Evolutionary conservation across 345 rosid genomes (phyloP), one percentile per base, ranked within the genome.

Genomic region (Abelmoschus esculentus): DNA sequence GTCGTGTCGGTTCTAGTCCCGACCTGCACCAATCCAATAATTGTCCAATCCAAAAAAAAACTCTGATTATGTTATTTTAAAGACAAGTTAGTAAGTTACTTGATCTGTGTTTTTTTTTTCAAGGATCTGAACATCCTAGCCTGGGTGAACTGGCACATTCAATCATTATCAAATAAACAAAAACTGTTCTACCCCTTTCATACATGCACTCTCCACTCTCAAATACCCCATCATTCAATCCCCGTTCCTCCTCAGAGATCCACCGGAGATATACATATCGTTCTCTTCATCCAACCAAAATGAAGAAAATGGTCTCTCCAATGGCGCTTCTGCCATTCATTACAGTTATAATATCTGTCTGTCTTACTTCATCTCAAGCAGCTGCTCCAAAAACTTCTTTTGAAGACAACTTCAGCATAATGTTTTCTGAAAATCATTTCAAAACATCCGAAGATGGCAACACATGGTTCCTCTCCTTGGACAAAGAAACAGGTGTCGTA

Each of bases 341-440:
- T 44, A 73, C 76, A 58, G 79, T 78, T 75, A 11, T 89, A 71
- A 65, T 75, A 78, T 79, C 74, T 50, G 78, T 76, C 15, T 64
- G 69, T 19, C 73, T 1, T 26, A 50, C 63, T 4, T 28, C 75
- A 14, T 56, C 77, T 17, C 61, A 57, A 15, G 78, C 85, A 46
- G 86, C 83, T 54, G 46, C 22, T n/a, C 72, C 96, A 17, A 78
- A 79, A 61, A 80, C 73, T 10, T 83, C 93, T 0, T 93, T 93
- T 67, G 83, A 88, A 47, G 99, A 93, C n/a, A 88, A 93, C 52
- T 93, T 93, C 84, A 80, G 80, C 47, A 93, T 93, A 9, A 93
- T 93, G 99, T 93, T 92, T 91, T 88, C 96, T 5, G 93, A 93
- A 55, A 79, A 88, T 15, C 97, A 93, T 77, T 93, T 93, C 83